Evolutionary conservation across 1,284 basidiomycete species (phyloP), one percentile per base, ranked within the genome.

Genomic region (Tremellales sp.): DNA sequence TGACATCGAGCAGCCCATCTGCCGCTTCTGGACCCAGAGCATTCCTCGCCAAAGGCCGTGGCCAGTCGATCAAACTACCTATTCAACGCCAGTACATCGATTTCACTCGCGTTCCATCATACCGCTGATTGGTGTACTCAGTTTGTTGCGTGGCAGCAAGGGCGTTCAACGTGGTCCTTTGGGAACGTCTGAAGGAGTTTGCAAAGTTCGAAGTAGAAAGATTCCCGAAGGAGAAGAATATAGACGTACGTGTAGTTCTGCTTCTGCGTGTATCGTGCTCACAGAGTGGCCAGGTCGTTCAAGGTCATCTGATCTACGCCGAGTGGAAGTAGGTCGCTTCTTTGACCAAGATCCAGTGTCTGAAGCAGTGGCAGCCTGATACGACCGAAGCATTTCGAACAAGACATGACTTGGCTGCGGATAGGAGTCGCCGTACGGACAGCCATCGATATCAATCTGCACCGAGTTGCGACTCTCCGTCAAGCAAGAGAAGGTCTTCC

Each of bases 51-150:
- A 1, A 41, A 48, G 8, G 50, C 49, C 7, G 52, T 66, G 1
- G 64, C 64, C 5, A 47, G 64, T 24, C 51, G 64, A 2, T 57
- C 53, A 42, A 66, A 64, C 39, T 63, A 58, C 27, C 56, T 66
- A 19, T 66, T 66, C 51, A 66, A 66, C 41, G 61, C 64, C 1
- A 63, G 57, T 62, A n/a, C n/a, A n/a, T n/a, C n/a, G 34, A 51
- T 57, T 49, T 28, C 21, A n/a, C 3, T 27, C 18, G 8, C 16
- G 16, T 8, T 33, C 24, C 27, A 21, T 48, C 22, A n/a, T n/a
- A n/a, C n/a, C n/a, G 40, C 33, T 46, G 37, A 42, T 46, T 3
- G n/a, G n/a, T n/a, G n/a, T n/a, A 12, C 18, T 3, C 31, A 58
- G 57, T 66, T 24, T 66, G 65, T 47, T 64, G 60, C 32, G 53